Base-by-base conservation (phyloP, 2,329 filamentous ascomycete genomes). In the Trichocomaceae sp. region DNA sequence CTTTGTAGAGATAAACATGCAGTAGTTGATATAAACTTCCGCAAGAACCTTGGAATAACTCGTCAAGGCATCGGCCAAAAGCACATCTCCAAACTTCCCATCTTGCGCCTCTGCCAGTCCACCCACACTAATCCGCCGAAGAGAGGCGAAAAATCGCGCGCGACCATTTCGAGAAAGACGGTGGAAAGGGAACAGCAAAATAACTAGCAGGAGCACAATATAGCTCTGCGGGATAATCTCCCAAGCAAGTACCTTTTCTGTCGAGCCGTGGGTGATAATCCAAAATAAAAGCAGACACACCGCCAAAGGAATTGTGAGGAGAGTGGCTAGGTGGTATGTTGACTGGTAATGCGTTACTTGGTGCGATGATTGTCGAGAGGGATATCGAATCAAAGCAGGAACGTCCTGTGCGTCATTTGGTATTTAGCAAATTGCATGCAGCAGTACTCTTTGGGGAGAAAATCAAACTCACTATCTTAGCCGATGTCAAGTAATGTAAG, bases 21-120 rank as follows among this genome's bases (percentile, higher is more conserved):
- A 97, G 26, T 90, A 73, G 47, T 85, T 85, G 54, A 97, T 87
- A 69, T 90, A 96, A 12, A 96, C 75, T 70, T 99, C 93, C 22
- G 86, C 92, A 26, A 95, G 78, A 29, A 96, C 87, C 71, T 95
- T 96, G 58, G 92, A 86, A 70, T 97, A 99, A 65, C 88, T 95
- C 42, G 93, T 99, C 63, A 97, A 75, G 54, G 90, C 92, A 79
- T 99, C 93, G 33, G 93, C 91, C 17, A 99, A 82, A 56, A 99
- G 75, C 51, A 97, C 87, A 68, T 99, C 93, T 54, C 90, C 92
- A 65, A 97, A 97, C 67, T 95, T 96, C 53, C 92, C 90, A 70
- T 96, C 88, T 62, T 88, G 83, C 0, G 88, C 78, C 71, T 92
- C 86, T 13, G 93, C 92, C 22, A 99, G 79, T 0, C 92, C 91